phyloP scores from a whole-genome alignment of 2,329 filamentous ascomycete species.

The Beauveria pseudobassiana region DNA sequence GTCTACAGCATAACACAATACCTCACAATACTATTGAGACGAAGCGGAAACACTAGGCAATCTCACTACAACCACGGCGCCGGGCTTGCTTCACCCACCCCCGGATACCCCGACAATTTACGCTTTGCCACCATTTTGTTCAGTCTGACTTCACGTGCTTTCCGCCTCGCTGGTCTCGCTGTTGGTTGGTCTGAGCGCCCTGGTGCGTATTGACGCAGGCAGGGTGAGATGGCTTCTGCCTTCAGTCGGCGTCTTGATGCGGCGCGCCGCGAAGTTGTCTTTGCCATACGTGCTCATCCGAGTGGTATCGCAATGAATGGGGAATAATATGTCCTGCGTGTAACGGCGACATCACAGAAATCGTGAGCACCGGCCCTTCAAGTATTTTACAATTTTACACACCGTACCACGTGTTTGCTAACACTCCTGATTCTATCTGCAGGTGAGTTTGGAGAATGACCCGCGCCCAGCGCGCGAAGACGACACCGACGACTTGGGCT shows the following conservation, averaged over 20 bases:
- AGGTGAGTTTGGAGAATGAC: constrained; percentile 53
- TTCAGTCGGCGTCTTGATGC: constrained; percentile 38
- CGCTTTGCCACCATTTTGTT: constrained; percentile 7
- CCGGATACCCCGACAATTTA: neutral
- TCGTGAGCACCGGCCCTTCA: constrained; percentile 49
- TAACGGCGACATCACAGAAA: constrained; percentile 71
- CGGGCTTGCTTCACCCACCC: neutral
- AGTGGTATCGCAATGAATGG: constrained; percentile 71
- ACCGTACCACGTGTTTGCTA: neutral
- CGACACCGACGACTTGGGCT: neutral
- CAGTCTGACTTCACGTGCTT: constrained; percentile 49
- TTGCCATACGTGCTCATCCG: constrained; percentile 73
- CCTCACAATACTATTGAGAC: neutral
- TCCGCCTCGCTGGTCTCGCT: constrained; percentile 47
- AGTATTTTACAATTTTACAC: neutral
- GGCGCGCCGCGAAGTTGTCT: constrained; percentile 62
- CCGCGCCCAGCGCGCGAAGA: constrained; percentile 39
- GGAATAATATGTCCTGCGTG: constrained; percentile 72
- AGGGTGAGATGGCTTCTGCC: constrained; percentile 30
- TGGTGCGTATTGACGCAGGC: constrained; percentile 43
- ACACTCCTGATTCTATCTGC: neutral
- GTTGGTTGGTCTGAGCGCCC: constrained; percentile 50
- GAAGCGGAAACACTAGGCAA: neutral
- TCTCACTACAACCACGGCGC: neutral
- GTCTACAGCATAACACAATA: neutral